phyloP scores from a whole-genome alignment of 352 stramenopile species.

The Phytophthora idaei region DNA sequence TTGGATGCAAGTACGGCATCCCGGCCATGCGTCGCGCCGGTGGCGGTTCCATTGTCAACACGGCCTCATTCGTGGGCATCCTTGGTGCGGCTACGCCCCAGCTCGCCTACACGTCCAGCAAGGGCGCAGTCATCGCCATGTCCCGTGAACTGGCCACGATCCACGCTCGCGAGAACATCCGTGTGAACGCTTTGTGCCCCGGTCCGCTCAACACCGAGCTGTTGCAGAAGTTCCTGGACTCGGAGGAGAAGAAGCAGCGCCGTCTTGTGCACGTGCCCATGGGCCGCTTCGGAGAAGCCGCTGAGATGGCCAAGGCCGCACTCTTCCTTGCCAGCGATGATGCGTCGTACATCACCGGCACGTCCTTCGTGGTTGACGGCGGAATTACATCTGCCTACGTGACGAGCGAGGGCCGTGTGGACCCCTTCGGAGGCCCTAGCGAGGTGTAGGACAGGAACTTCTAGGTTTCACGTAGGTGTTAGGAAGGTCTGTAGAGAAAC shows the following conservation, averaged over 20 bases:
- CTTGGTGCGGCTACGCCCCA: conserved; percentile 84
- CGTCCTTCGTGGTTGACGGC: conserved; percentile 88
- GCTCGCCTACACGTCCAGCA: conserved; percentile 89
- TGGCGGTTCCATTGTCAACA: conserved; percentile 89
- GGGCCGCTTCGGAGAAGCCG: conserved; percentile 85
- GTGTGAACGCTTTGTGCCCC: conserved; percentile 87
- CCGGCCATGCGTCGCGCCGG: conserved; percentile 78
- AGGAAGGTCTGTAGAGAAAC: not conserved
- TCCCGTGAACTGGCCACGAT: conserved; percentile 86
- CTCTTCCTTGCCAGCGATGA: conserved; percentile 88
- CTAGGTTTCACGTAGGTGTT: not conserved
- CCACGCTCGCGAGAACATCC: conserved; percentile 88
- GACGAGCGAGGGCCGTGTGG: conserved; percentile 77
- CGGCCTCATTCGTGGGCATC: conserved; percentile 85
- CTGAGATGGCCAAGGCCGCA: conserved; percentile 88
- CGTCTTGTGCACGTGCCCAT: conserved; percentile 89
- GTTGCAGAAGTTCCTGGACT: conserved; percentile 88
- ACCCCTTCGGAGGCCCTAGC: conserved; percentile 82
- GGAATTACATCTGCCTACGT: conserved; percentile 89
- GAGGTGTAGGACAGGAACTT: conserved; percentile 54
- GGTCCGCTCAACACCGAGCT: conserved; percentile 87
- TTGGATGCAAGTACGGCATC: conserved; percentile 89
- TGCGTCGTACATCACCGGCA: conserved; percentile 87
- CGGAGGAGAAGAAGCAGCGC: conserved; percentile 85
- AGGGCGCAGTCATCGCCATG: conserved; percentile 88